Percentiles rank a stretch among this genome's conserved stretches.
These are phyloP conservation scores for Ogataea kodamae DNA, from an alignment of 805 yeast genomes.

Conservation along the genomic window DNA sequence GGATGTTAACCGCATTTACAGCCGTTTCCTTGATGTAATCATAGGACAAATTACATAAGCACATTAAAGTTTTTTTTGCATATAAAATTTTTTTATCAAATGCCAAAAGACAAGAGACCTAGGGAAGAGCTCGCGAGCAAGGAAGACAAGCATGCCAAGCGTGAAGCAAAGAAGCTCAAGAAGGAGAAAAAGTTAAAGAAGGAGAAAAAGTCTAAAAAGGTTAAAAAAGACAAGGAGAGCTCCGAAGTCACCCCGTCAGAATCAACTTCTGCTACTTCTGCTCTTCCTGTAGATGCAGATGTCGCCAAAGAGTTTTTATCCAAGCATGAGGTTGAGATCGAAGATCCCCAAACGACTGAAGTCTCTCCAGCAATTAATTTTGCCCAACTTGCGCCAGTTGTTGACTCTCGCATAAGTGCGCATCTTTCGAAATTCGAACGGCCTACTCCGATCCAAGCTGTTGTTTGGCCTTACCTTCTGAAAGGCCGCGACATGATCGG, in stretches of 20 bases:
- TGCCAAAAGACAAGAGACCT: slow-evolving; percentile 25
- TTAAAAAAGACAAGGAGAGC: slow-evolving; percentile 32
- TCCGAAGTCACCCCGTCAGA: slow-evolving; percentile 34
- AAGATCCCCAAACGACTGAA: slow-evolving; percentile 53
- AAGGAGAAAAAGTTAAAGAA: slow-evolving; percentile 26
- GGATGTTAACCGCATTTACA: slow-evolving; percentile 13
- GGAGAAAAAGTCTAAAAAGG: slow-evolving; percentile 27
- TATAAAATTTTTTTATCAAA: slow-evolving; percentile 12
- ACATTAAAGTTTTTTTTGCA: slow-evolving; percentile 10
- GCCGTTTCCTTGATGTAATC: slow-evolving; percentile 12
- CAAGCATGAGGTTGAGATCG: slow-evolving; percentile 75
- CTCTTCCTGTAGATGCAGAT: slow-evolving; percentile 35
- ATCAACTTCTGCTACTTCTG: slow-evolving; percentile 14
- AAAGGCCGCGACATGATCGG: slow-evolving; percentile 85
- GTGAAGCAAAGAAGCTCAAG: slow-evolving; percentile 23
- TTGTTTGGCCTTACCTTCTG: slow-evolving; percentile 88
- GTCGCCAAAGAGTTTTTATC: slow-evolving; percentile 61
- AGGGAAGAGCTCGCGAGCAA: slow-evolving; percentile 27
- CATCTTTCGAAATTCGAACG: slow-evolving; percentile 70
- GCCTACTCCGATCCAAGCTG: slow-evolving; percentile 96
- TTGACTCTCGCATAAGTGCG: slow-evolving; percentile 54
- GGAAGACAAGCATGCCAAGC: slow-evolving; percentile 15
- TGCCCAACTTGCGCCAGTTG: slow-evolving; percentile 43
- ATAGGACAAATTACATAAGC: slow-evolving; percentile 1
- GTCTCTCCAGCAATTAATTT: slow-evolving; percentile 72